Evolutionary conservation across 495 filamentous ascomycete species (phyloP).

Genomic region (Astrocystis sublimbata): DNA sequence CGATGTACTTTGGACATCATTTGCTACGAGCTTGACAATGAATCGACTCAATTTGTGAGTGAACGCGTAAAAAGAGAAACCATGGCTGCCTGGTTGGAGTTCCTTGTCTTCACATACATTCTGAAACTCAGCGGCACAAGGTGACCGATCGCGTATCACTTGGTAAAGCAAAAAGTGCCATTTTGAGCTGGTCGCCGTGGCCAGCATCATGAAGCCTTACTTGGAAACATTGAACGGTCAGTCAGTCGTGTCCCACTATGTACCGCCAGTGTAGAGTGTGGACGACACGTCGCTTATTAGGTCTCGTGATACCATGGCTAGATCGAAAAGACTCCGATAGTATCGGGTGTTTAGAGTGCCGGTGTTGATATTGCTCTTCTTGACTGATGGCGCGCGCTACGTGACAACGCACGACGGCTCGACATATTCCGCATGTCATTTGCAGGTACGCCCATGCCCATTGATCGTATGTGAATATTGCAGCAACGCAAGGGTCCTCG

Average conservation of each 20-base stretch:
- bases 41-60: too few relatives aligned
- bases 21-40: too few relatives aligned
- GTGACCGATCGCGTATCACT: neutral
- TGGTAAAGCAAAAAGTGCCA: neutral
- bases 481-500: too few relatives aligned
- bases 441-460: neutral
- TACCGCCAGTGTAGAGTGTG: neutral
- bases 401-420: neutral
- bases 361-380: neutral
- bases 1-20: too few relatives aligned
- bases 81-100: neutral
- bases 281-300: neutral
- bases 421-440: neutral
- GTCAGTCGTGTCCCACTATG: neutral
- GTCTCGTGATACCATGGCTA: too few relatives aligned
- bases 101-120: neutral
- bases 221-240: neutral
- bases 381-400: neutral
- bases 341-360: neutral
- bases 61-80: neutral
- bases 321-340: too few relatives aligned
- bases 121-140: neutral
- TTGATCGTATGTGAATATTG: neutral
- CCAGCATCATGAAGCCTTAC: neutral
- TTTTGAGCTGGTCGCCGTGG: neutral